Conservation (phyloP, 805 yeast genomes). For the Kodamaea hsintzibuensis region DNA sequence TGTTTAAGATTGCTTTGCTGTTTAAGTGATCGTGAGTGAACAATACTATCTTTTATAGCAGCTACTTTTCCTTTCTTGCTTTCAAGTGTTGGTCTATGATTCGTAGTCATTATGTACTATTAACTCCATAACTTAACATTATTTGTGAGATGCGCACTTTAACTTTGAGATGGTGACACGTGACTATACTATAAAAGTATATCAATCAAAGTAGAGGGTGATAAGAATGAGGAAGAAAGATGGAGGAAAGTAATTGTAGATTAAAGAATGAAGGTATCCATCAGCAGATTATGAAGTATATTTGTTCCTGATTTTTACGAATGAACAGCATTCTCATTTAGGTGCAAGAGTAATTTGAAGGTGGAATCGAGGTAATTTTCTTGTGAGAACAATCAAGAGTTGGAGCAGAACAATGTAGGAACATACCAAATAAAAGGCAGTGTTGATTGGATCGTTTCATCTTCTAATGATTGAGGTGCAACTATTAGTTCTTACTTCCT, state of each 20-base stretch:
- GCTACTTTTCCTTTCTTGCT: conserved; percentile 38
- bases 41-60: conserved; percentile 33
- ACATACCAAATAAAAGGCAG: neutral
- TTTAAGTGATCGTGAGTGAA: conserved; percentile 33
- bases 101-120: conserved; percentile 38
- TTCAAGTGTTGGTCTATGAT: conserved; percentile 45
- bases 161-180: too few relatives aligned
- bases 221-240: too few relatives aligned
- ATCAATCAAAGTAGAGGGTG: too few relatives aligned
- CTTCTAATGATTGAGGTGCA: neutral
- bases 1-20: conserved; percentile 35
- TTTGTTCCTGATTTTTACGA: neutral
- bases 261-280: too few relatives aligned
- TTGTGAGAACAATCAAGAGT: neutral
- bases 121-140: too few relatives aligned
- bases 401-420: neutral
- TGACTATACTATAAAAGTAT: too few relatives aligned
- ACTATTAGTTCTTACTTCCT: neutral
- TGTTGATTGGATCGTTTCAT: neutral
- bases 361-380: neutral
- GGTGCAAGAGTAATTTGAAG: neutral
- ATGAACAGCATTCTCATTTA: neutral
- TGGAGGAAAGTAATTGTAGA: too few relatives aligned
- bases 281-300: too few relatives aligned
- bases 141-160: too few relatives aligned